Base-by-base conservation (phyloP, 805 yeast species). In the Candida krabiensis region DNA sequence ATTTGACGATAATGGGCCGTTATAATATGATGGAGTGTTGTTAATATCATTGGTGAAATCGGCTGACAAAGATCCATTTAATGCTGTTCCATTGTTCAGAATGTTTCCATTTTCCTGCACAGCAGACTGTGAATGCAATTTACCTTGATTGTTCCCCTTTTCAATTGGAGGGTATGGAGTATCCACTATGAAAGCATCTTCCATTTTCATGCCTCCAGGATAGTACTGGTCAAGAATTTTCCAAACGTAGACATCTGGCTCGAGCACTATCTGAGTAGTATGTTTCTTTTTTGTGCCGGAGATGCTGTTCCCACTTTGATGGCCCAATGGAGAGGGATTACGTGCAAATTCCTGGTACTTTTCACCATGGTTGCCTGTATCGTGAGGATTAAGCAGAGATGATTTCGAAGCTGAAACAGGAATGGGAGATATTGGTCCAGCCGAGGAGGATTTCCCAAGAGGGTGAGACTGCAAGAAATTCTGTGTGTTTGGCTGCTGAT, bases 161-260 rank as follows among this genome's bases (percentile, higher is more conserved):
- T 50, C 45, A 19, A 26, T 21, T 18, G 41, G 28, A 18, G 50
- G 46, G 17, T 46, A 41, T 11, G 76, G 71, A 0, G 67, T 59
- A n/a, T 75, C 85, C 11, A 84, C 69, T 2, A 83, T 56, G 21
- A 85, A 67, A 0, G 91, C 83, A 34, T 83, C 87, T 13, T 65
- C 62, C 71, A 82, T 73, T 2, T 58, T 47, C 89, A 83, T 85
- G 0, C 88, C 87, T n/a, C 65, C 56, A 0, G 89, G 86, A 53
- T 64, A 85, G 49, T 71, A 73, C 15, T 64, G 63, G 41, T 84
- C 89, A 7, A 86, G 47, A 0, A 83, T 49, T 8, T 63, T 59
- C 76, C 80, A 78, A 1, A 86, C 77, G 14, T 65, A 58, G 34
- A 71, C 74, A 52, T 85, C 91, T 0, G 93, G 86, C 40, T 77